phyloP scores from a whole-genome alignment of 2,329 filamentous ascomycete genomes.

The Rugonectria rugulosa region DNA sequence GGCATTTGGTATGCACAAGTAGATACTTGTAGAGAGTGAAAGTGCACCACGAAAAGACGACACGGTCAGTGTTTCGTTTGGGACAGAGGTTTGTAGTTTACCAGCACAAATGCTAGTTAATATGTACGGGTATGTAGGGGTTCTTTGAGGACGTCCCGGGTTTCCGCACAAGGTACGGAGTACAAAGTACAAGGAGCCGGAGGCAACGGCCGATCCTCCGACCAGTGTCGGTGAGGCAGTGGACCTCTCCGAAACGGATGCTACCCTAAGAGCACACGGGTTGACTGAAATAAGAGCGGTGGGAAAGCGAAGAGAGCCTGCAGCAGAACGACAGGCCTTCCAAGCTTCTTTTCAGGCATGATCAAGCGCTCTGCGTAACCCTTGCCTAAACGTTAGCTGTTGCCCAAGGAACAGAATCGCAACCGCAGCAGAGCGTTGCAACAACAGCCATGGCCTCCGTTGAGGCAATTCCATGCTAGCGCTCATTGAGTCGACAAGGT shows the following conservation, averaged over 20 bases:
- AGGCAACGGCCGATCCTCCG: constrained; percentile 5
- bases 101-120: too few species aligned
- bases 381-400: too few species aligned
- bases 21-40: too few species aligned
- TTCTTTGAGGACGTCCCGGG: too few species aligned
- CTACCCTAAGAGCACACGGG: constrained; percentile 2
- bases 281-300: constrained; percentile 1
- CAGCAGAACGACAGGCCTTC: neutral
- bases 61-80: too few species aligned
- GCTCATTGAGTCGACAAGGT: neutral
- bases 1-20: too few species aligned
- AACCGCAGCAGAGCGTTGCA: neutral
- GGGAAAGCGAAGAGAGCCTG: constrained; percentile 1
- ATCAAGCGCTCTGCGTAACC: constrained; percentile 4
- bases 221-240: constrained; percentile 16
- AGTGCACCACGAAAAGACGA: too few species aligned
- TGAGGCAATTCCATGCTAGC: constrained; percentile 18
- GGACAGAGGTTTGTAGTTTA: too few species aligned
- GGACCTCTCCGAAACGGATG: constrained; percentile 7
- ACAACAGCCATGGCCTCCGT: constrained; percentile 18
- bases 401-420: constrained; percentile 1
- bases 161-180: too few species aligned
- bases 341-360: constrained; percentile 18
- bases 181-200: too few species aligned
- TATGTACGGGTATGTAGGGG: too few species aligned